Conservation (phyloP, 208 protist genomes). For the Endotrypanum monterogeii region DNA sequence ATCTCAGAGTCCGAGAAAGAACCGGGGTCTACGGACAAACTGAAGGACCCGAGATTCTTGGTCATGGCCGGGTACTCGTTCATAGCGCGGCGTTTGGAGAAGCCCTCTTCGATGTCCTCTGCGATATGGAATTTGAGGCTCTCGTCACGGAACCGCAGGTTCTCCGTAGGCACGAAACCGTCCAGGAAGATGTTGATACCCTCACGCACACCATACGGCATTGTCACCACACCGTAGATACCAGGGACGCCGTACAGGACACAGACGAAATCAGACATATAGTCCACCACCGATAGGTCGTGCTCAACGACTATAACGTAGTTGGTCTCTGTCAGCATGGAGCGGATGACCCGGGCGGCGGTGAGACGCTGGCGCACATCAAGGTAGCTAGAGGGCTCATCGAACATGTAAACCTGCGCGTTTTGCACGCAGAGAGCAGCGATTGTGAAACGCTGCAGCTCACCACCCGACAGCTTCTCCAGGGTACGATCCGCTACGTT, state of each 20-base stretch:
- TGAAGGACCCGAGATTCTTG: conserved; percentile 96
- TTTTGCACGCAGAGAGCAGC: conserved; percentile 90
- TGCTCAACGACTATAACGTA: conserved; percentile 99
- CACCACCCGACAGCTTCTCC: conserved; percentile 98
- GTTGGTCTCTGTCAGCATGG: conserved; percentile 91
- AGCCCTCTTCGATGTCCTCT: conserved; percentile 75
- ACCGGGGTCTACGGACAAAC: conserved; percentile 94
- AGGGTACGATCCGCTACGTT: conserved; percentile 95
- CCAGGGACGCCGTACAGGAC: conserved; percentile 99
- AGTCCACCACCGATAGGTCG: conserved; percentile 99
- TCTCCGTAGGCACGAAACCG: conserved; percentile 99
- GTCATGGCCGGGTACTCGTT: conserved; percentile 98
- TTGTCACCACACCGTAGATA: conserved; percentile 99
- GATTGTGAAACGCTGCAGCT: conserved; percentile 99
- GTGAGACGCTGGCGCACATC: conserved; percentile 99
- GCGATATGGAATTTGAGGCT: conserved; percentile 96
- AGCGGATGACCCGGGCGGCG: conserved; percentile 97
- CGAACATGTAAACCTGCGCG: conserved; percentile 99
- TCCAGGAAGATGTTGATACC: conserved; percentile 99
- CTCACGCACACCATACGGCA: conserved; percentile 99
- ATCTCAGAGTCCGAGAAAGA: conserved; percentile 99
- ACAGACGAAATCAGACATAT: conserved; percentile 99
- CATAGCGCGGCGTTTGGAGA: conserved; percentile 69
- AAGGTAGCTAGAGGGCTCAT: conserved; percentile 99
- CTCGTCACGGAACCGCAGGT: conserved; percentile 99